Conservation (phyloP, 129 eudicot genomes). For the Heracleum sosnowskyi region DNA sequence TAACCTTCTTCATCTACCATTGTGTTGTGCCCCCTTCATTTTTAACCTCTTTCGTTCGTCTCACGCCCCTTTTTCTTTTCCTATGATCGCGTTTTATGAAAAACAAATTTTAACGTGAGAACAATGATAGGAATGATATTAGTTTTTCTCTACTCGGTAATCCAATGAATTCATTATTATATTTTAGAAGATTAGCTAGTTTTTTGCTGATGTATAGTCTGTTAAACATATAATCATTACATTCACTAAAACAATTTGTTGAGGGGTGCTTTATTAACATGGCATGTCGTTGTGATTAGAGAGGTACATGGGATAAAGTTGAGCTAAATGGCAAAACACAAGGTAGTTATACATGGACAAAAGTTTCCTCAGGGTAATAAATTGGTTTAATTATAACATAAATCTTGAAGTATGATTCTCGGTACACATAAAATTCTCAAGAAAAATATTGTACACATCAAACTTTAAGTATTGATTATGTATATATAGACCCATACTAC, state of each 20-base stretch:
- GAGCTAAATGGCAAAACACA: background rate
- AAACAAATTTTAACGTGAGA: background rate
- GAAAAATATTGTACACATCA: too few relatives aligned
- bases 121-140: background rate
- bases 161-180: too few relatives aligned
- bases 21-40: background rate
- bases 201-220: background rate
- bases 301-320: background rate
- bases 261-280: background rate
- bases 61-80: background rate
- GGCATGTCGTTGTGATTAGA: conserved; percentile 3
- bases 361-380: background rate
- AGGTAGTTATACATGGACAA: background rate
- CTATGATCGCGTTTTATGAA: background rate
- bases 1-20: background rate
- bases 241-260: background rate
- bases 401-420: too few relatives aligned
- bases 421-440: too few relatives aligned
- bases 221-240: background rate
- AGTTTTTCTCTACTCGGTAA: background rate
- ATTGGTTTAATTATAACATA: too few relatives aligned
- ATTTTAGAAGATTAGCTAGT: background rate
- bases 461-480: too few relatives aligned
- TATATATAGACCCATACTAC: too few relatives aligned
- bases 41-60: background rate